Evolutionary conservation across 352 stramenopile species (phyloP), one percentile per base, ranked within the genome.

Genomic region (Phytophthora tubulina): DNA sequence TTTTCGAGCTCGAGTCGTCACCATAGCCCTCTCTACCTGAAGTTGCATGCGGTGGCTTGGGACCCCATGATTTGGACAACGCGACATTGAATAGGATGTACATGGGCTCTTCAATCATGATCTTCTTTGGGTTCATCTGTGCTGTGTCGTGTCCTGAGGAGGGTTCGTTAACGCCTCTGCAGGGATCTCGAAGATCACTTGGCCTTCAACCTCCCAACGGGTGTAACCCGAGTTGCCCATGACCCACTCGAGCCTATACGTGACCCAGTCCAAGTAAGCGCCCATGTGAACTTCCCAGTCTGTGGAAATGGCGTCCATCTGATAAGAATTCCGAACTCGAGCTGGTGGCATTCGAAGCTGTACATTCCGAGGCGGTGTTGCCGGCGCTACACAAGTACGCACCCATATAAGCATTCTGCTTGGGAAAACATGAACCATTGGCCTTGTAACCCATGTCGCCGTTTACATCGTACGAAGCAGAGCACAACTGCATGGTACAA

Each of bases 381-480:
- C 39, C 39, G 13, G 8, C 10, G 17, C 39, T 45, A 15, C 39
- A 45, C 17, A n/a, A 17, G 2, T 17, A 17, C 39, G 39, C 39
- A 11, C 10, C 39, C 39, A 10, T 45, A 10, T 45, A 17, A 15
- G 39, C 13, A 15, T 45, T 45, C 38, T 45, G 39, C 39, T 45
- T 45, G 6, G 13, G 39, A 15, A 45, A 45, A 15, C 39, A 45
- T 17, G 39, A 6, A 32, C 21, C 21, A 2, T 52, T 52, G 17
- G 17, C 38, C 11, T 44, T 15, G 39, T 45, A 45, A 5, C 13
- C 17, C 10, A 45, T 44, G 39, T 45, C 17, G 53, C 11, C 35
- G 30, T 53, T 33, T 9, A 42, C 49, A 39, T 56, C 49, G 14
- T 56, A 56, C 31, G 49, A 56, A 1, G 49, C 49, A 15, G 49